Base-by-base conservation (phyloP, 805 yeast species). In the Saccharomycopsis fermentans region DNA sequence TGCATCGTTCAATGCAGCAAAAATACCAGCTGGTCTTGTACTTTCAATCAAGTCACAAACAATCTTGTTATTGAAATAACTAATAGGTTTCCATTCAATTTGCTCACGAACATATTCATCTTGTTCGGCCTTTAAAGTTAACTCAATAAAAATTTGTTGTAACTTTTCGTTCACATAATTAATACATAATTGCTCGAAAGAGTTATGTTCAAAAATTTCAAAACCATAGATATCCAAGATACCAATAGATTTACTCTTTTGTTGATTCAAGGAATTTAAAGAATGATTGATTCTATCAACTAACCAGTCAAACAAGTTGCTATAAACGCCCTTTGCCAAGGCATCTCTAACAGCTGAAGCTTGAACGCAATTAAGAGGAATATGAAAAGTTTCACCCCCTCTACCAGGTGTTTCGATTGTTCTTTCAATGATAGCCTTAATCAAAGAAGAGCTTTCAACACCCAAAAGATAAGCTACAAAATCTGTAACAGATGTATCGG, bases 31-130 rank as follows among this genome's bases (percentile, higher is more conserved):
- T 1, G 99, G 98, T 68, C 97, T 82, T 61, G 82, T 82, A 32
- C 89, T 86, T 73, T 94, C 99, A 68, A 94, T 94, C 69, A 94
- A 78, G 66, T 94, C 99, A 75, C 98, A 94, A 34, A 94, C 99
- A 64, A 94, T 86, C 73, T 92, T 85, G 74, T 94, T 94, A 73
- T 94, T 94, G 76, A 94, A 94, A 72, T 90, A 94, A 63, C 94
- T 87, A 67, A 94, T 94, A 24, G 98, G 98, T 12, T 96, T 89
- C 99, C 99, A 94, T 70, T 89, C 81, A 70, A 94, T 94, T 72
- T 90, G 87, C 72, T 94, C 99, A 65, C 87, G 86, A 37, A 90
- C 94, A 67, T 94, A 94, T 69, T 94, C 98, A 64, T 94, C 99
- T 75, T 94, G 99, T 73, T 94, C 99, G 0, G 97, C 87, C 73